A percentile compares a stretch with the other conserved stretches of the same genome.
Evolutionary conservation across 2,329 filamentous ascomycete species (phyloP).

Genomic region (Botrytis cinerea): DNA sequence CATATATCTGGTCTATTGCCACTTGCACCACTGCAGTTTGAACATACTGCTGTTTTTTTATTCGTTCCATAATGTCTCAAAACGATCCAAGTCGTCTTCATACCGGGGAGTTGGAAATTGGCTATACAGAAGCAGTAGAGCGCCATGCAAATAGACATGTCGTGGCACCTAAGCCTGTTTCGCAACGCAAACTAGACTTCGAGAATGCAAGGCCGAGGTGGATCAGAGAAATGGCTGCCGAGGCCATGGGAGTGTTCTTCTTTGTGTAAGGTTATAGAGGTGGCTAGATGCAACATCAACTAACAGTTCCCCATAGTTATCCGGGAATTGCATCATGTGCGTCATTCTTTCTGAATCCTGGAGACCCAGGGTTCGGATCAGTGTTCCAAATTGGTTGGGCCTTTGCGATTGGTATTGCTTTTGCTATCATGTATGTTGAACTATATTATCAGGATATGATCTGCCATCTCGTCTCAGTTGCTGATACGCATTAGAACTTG

Average conservation of each 20-base stretch:
- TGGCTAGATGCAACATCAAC: neutral
- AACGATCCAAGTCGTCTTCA: slow-evolving; percentile 33
- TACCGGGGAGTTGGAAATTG: slow-evolving; percentile 49
- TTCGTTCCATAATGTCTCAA: slow-evolving; percentile 9
- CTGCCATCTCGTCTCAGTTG: neutral
- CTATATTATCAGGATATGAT: neutral
- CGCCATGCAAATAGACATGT: slow-evolving; percentile 53
- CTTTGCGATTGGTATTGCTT: slow-evolving; percentile 58
- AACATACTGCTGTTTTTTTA: neutral
- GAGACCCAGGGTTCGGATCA: slow-evolving; percentile 49
- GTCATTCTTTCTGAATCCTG: slow-evolving; percentile 51
- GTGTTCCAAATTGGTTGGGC: slow-evolving; percentile 58
- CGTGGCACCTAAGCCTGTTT: slow-evolving; percentile 52
- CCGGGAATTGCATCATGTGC: slow-evolving; percentile 56
- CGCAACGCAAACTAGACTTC: slow-evolving; percentile 56
- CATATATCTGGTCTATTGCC: slow-evolving; percentile 5
- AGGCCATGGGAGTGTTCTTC: slow-evolving; percentile 59
- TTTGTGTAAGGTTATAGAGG: slow-evolving; percentile 45
- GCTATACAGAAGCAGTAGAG: slow-evolving; percentile 55
- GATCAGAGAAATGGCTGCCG: slow-evolving; percentile 57
- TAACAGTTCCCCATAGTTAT: slow-evolving; percentile 37
- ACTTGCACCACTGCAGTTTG: neutral
- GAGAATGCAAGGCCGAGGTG: slow-evolving; percentile 55
- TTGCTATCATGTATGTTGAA: slow-evolving; percentile 52
- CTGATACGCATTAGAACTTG: slow-evolving; percentile 43